A percentile compares a stretch with the other conserved stretches of the same genome.
phyloP scores from a whole-genome alignment of 257 asterid genomes.

The Lycium ferocissimum region DNA sequence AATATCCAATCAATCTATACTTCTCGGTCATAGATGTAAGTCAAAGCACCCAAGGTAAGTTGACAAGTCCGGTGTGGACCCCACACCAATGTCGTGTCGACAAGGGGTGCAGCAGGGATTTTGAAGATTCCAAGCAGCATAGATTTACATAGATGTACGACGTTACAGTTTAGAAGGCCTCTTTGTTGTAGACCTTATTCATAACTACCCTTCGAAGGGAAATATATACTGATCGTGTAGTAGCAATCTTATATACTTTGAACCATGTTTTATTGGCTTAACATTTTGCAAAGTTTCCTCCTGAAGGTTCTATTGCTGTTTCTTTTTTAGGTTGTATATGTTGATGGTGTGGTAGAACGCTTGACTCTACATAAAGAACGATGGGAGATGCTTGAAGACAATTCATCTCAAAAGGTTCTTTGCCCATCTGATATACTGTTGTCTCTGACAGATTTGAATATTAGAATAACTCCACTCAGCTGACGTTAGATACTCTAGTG shows the following conservation, averaged over 20 bases:
- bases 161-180: neutral
- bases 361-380: conserved; percentile 53
- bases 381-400: conserved; percentile 45
- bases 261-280: neutral
- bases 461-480: too few species aligned
- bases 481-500: too few species aligned
- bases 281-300: neutral
- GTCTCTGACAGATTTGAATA: neutral
- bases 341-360: conserved; percentile 52
- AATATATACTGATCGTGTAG: neutral
- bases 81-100: too few species aligned
- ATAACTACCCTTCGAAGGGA: neutral
- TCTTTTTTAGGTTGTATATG: conserved; percentile 52
- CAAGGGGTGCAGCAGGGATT: too few species aligned
- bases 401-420: conserved; percentile 39
- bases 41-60: too few species aligned
- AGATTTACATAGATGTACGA: neutral
- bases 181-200: neutral
- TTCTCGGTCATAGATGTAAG: too few species aligned
- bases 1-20: too few species aligned
- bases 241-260: neutral
- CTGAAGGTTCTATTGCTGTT: conserved; percentile 29
- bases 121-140: too few species aligned
- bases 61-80: too few species aligned
- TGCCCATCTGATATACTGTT: neutral